Conservation (phyloP, 2,329 filamentous ascomycete genomes). For the Xylariomycetidae sp. region DNA sequence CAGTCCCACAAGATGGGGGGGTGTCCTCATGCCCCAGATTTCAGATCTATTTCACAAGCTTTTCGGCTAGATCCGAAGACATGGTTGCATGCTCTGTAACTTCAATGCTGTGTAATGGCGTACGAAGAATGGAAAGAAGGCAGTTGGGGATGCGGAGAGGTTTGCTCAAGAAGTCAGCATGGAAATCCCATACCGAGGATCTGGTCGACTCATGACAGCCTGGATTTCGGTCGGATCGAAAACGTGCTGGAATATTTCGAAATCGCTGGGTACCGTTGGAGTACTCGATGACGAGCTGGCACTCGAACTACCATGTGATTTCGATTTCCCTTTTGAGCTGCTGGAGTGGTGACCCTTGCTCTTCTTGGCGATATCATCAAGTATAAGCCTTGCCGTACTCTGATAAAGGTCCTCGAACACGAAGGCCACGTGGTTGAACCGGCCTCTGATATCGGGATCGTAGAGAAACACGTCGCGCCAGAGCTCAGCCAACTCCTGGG, state of each 20-base stretch:
- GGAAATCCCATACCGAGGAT: constrained; percentile 48
- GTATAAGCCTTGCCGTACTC: constrained; percentile 47
- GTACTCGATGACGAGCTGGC: constrained; percentile 19
- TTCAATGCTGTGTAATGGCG: constrained; percentile 21
- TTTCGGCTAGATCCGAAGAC: no score
- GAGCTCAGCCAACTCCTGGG: constrained; percentile 57
- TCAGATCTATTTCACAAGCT: no score
- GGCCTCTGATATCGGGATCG: constrained; percentile 55
- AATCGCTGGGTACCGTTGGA: constrained; percentile 33
- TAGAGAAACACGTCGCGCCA: constrained; percentile 61
- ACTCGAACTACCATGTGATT: constrained; percentile 25
- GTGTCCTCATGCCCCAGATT: no score
- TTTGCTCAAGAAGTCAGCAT: constrained; percentile 29
- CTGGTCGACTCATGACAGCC: constrained; percentile 42
- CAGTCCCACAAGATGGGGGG: no score
- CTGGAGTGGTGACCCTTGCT: constrained; percentile 23
- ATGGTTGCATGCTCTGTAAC: constrained; percentile 18
- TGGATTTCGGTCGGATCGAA: constrained; percentile 47
- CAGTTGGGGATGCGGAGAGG: constrained; percentile 6
- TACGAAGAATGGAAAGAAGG: constrained; percentile 18
- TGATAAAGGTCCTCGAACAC: constrained; percentile 54
- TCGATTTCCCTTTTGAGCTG: constrained; percentile 25
- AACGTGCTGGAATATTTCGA: constrained; percentile 46
- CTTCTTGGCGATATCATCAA: constrained; percentile 52
- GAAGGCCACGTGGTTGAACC: constrained; percentile 57